Percentiles rank a stretch among this genome's conserved stretches.
phyloP scores from a whole-genome alignment of 768 basidiomycete genomes.

The Suillus luteus region DNA sequence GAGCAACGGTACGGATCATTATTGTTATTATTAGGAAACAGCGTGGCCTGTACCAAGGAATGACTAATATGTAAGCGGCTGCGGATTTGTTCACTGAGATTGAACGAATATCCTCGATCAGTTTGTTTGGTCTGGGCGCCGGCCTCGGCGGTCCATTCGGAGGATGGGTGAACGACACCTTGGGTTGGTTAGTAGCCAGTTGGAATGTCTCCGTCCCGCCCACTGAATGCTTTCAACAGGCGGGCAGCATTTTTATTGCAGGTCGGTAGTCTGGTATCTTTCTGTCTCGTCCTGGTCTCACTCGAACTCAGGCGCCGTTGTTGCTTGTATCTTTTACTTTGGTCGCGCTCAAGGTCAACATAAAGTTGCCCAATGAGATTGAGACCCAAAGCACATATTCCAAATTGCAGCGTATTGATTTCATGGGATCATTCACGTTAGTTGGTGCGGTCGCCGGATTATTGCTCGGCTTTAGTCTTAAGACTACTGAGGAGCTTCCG shows the following conservation, averaged over 20 bases:
- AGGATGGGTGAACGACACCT: slow-evolving; percentile 81
- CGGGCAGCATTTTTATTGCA: slow-evolving; percentile 84
- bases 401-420: slow-evolving; percentile 81
- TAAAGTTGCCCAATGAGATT: slow-evolving; percentile 68
- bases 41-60: slow-evolving; percentile 88
- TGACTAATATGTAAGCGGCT: slow-evolving; percentile 76
- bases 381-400: slow-evolving; percentile 57
- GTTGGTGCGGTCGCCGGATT: slow-evolving; percentile 69
- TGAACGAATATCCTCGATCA: slow-evolving; percentile 32
- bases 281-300: slow-evolving; percentile 16
- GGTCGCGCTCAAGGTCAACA: slow-evolving; percentile 77
- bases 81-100: slow-evolving; percentile 11
- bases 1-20: slow-evolving; percentile 3
- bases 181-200: slow-evolving; percentile 69
- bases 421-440: slow-evolving; percentile 79
- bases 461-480: slow-evolving; percentile 75
- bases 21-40: slow-evolving; percentile 56
- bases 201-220: background rate
- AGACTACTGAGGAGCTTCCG: slow-evolving; percentile 73
- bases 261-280: slow-evolving; percentile 42
- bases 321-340: slow-evolving; percentile 70
- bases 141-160: slow-evolving; percentile 80
- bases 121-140: slow-evolving; percentile 82
- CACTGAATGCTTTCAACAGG: slow-evolving; percentile 47
- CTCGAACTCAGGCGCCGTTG: slow-evolving; percentile 63